Base-by-base conservation (phyloP, 495 filamentous ascomycete species). In the Aspergillus avenaceus region DNA sequence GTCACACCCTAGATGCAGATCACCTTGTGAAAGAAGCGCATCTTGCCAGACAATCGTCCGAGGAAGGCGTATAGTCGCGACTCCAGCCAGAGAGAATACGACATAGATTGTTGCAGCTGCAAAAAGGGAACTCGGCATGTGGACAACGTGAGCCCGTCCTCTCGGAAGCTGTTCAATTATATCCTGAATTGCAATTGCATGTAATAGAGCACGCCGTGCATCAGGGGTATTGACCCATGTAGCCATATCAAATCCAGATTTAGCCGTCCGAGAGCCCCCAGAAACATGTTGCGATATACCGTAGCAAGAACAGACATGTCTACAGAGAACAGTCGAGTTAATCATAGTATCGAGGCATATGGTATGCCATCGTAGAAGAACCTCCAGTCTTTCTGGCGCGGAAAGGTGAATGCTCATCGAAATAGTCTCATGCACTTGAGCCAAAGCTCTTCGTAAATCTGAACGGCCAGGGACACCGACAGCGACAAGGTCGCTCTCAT, bases 321-420 rank as follows among this genome's bases (percentile, higher is more conserved):
- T 60, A 28, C 67, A 70, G 7, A 76, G 66, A 8, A 63, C 51
- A 1, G 70, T 69, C 0, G 73, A 74, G 55, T 72, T 67, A 41
- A 71, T 65, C 63, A 69, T 68, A 0, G 66, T 69, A 55, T 76
- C 69, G 4, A 78, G 64, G 36, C 72, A 75, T 18, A 75, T 64
- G 0, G 74, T 67, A 42, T 78, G 74, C 73, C 74, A 78, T n/a
- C 74, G 67, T 3, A 78, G 52, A 3, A 78, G 62, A 0, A 72
- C 59, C 34, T 76, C 73, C 0, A 73, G 60, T 41, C 68, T 41
- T 49, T 78, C 73, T 0, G 64, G 56, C 0, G 63, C 54, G 2
- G 66, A 68, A 25, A 74, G 65, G 42, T 68, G 60, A 11, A 68
- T 63, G 55, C 62, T 68, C 61, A 66, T 64, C 0, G 65, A 56